Conservation (phyloP, 768 basidiomycete species). For the Boletus insuetus region DNA sequence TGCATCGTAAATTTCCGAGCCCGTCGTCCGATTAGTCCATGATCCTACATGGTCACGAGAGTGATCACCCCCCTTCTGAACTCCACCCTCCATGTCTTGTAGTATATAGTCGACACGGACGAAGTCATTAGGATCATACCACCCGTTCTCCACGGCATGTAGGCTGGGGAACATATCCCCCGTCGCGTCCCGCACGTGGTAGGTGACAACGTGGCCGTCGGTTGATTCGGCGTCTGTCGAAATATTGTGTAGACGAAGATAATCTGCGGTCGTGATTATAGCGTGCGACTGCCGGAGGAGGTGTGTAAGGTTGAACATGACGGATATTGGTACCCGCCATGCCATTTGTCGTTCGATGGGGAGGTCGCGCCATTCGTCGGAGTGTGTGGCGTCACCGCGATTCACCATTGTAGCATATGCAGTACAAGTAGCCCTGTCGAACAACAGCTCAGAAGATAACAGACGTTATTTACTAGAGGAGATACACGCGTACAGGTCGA, state of each 20-base stretch:
- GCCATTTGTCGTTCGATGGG: constrained; percentile 38
- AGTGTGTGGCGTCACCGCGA: constrained; percentile 39
- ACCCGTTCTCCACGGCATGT: constrained; percentile 35
- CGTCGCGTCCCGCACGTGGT: constrained; percentile 26
- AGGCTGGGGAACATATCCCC: constrained; percentile 24
- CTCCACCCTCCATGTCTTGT: constrained; percentile 32
- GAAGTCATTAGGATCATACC: constrained; percentile 35
- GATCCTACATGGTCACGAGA: constrained; percentile 18
- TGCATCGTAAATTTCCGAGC: constrained; percentile 18
- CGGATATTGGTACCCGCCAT: constrained; percentile 33
- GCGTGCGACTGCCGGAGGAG: constrained; percentile 36
- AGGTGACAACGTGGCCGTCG: constrained; percentile 34
- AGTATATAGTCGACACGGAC: constrained; percentile 39
- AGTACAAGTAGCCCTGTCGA: constrained; percentile 34
- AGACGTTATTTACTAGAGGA: neutral
- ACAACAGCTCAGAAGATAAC: neutral
- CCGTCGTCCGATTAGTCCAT: constrained; percentile 12
- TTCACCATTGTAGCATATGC: constrained; percentile 46
- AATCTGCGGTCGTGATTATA: constrained; percentile 41
- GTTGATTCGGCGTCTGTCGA: constrained; percentile 32
- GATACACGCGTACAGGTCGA: constrained; percentile 23
- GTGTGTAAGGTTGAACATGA: constrained; percentile 45
- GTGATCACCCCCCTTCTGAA: constrained; percentile 9
- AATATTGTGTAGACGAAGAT: constrained; percentile 40
- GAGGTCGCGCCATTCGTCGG: constrained; percentile 39